Conservation (phyloP, 164 flowering plant species). For the Vitis rupestris region DNA sequence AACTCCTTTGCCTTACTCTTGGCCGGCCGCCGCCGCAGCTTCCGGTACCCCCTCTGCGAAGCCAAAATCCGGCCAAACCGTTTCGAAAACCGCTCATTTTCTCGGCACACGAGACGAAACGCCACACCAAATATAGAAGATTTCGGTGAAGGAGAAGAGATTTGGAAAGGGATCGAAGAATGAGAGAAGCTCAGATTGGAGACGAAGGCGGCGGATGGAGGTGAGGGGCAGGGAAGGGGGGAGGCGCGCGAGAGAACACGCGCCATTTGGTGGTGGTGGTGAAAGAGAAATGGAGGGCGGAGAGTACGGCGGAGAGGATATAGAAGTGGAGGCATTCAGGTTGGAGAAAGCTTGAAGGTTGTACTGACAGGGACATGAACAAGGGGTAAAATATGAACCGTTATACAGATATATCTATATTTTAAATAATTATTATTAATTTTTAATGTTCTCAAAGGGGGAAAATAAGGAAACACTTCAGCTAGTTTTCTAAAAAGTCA, state of each 20-base stretch:
- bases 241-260: constrained; percentile 31
- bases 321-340: no score
- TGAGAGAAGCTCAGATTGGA: not conserved
- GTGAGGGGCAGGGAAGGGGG: not conserved
- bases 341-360: no score
- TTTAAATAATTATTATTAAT: no score
- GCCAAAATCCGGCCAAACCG: constrained; percentile 18
- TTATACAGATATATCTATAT: no score
- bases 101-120: constrained; percentile 19
- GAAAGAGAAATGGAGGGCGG: constrained; percentile 14
- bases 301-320: constrained; percentile 17
- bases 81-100: constrained; percentile 8
- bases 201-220: no score
- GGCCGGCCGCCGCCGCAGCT: constrained; percentile 24
- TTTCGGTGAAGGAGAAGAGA: constrained; percentile 7
- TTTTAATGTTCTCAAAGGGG: no score
- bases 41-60: constrained; percentile 32
- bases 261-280: constrained; percentile 25
- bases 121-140: constrained; percentile 24
- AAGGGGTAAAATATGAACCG: no score
- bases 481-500: no score
- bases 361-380: no score
- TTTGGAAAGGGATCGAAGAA: not conserved
- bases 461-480: no score
- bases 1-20: constrained; percentile 63